Base-by-base conservation (phyloP, 306 rosid species). In the Trichosanthes cucumerina region DNA sequence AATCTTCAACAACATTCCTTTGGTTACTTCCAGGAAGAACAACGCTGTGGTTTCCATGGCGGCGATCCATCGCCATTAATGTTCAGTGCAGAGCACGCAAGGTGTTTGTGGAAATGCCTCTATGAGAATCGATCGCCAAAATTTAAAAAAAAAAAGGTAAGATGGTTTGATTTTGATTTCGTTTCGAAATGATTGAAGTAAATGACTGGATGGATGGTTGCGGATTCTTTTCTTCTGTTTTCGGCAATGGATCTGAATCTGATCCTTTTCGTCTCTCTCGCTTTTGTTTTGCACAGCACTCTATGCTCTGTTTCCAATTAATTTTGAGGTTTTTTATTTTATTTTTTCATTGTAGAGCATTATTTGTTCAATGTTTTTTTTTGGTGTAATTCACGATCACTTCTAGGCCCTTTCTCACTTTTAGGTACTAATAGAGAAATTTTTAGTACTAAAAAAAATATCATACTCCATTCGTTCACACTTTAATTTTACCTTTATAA, bases 31-130 rank as follows among this genome's bases (percentile, higher is more conserved):
- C 46, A 11, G 21, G 5, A 47, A 47, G n/a, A 14, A 49, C 54
- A 49, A 18, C 2, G 23, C 3, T 52, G 23, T n/a, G 57, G 57
- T 18, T 52, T 52, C 23, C 9, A 19, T 6, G 57, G 57, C 57
- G 57, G 23, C 26, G 56, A 11, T 73, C 9, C 44, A 49, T 49
- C 16, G 39, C 75, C 74, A 23, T 70, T 43, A 6, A 19, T 53
- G 58, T 6, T 53, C 58, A 53, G 58, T 53, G 58, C 58, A 53
- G 19, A 11, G 76, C 56, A 43, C 75, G 36, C 38, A 13, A 73
- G 77, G 43, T 73, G 77, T 28, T 73, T 49, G 77, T 73, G 15
- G 7, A 73, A 49, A 73, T 73, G 60, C 41, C 13, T 70, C 38
- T 5, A 0, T 13, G 71, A 34, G 44, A 18, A 59, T 24, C 18